Base-by-base conservation (phyloP, 148 eudicot genomes). In the Polygonum maritimum region DNA sequence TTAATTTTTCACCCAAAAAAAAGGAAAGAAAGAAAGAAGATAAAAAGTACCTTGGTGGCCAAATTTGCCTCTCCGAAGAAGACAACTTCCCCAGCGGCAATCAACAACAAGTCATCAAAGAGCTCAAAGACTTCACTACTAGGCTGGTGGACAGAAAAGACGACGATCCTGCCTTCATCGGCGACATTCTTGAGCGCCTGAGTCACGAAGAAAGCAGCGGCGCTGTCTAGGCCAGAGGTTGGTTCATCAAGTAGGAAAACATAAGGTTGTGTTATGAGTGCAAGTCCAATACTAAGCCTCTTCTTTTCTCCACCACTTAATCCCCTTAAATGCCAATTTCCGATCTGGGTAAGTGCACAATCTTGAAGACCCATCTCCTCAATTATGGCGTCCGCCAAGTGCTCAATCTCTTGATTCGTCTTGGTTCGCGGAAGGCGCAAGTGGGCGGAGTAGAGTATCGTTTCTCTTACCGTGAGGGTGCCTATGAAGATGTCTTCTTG, bases 401-500 rank as follows among this genome's bases (percentile, higher is more conserved):
- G 14, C 4, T 40, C 18, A 33, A 55, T 40, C 33, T 75, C 77
- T 33, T 16, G 5, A 7, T 54, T 75, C 1, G 45, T 75, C 67
- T 15, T 52, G 0, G 67, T 51, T 3, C 48, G 18, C 18, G 77
- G 77, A 55, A 75, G 65, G 65, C 67, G 19, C 45, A 75, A 31
- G 16, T 51, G 67, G 39, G 77, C 67, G 0, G 77, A 75, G 77
- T 75, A 75, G 22, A 14, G 47, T 7, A 75, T 10, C 1, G 77
- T 75, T 54, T 75, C 69, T 15, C 69, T 75, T 4, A 75, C 77
- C 16, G 77, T 54, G 0, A 75, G 48, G 0, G 63, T 75, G 38
- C 77, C 77, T 16, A 75, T 38, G 77, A 54, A 75, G 39, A 52
- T 21, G 44, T 75, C 77, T 75, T 75, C 77, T 75, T 75, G 77